A percentile compares a stretch with the other conserved stretches of the same genome.
phyloP scores from a whole-genome alignment of 2,329 filamentous ascomycete species.

The Fusarium sororula region DNA sequence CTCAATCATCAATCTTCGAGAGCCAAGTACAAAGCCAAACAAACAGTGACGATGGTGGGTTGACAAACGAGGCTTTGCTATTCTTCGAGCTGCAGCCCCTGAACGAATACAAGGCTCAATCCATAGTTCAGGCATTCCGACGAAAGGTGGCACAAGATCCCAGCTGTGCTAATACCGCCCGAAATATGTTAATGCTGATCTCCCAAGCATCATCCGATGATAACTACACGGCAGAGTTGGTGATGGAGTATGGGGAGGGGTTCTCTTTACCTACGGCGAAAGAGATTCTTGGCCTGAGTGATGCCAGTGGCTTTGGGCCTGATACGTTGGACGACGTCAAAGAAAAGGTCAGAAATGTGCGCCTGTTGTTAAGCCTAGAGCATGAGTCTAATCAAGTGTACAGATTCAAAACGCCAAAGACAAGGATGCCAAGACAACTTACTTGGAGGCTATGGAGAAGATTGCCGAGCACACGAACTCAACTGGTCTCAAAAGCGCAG shows the following conservation, averaged over 20 bases:
- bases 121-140: slow-evolving; percentile 49
- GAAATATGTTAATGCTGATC: slow-evolving; percentile 48
- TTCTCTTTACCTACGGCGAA: slow-evolving; percentile 50
- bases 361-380: neutral
- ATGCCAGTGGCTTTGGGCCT: slow-evolving; percentile 36
- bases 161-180: slow-evolving; percentile 44
- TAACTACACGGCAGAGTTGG: slow-evolving; percentile 45
- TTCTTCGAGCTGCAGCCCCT: slow-evolving; percentile 49
- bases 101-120: slow-evolving; percentile 48
- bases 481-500: slow-evolving; percentile 42
- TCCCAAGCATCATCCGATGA: slow-evolving; percentile 48
- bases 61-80: slow-evolving; percentile 46
- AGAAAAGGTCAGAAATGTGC: slow-evolving; percentile 40
- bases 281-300: slow-evolving; percentile 44
- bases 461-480: slow-evolving; percentile 47
- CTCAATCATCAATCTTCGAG: slow-evolving; percentile 52
- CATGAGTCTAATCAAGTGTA: slow-evolving; percentile 17
- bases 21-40: slow-evolving; percentile 44
- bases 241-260: slow-evolving; percentile 48
- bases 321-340: slow-evolving; percentile 40
- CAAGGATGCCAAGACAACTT: slow-evolving; percentile 44
- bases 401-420: slow-evolving; percentile 42
- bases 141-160: slow-evolving; percentile 47
- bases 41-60: slow-evolving; percentile 44
- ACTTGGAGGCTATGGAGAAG: slow-evolving; percentile 48